These are phyloP conservation scores for Xerocomellus amylosporus DNA, from an alignment of 768 basidiomycete genomes.

Conservation along the genomic window DNA sequence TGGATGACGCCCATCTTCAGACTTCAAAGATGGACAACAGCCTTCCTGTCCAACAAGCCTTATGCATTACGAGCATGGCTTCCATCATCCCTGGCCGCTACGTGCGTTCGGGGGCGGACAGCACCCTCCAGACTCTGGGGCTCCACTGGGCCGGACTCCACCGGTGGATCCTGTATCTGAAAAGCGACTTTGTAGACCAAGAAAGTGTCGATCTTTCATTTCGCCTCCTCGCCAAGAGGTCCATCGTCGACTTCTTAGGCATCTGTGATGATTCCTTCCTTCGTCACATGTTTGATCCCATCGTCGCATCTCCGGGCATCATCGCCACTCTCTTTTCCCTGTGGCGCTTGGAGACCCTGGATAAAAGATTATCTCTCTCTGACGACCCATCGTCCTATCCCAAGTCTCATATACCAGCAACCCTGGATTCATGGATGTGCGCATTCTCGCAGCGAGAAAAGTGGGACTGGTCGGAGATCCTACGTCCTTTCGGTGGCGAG, in stretches of 20 bases:
- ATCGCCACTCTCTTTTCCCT: constrained; percentile 23
- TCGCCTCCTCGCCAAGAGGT: constrained; percentile 21
- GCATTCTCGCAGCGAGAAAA: constrained; percentile 20
- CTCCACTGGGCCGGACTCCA: constrained; percentile 19
- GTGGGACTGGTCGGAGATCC: constrained; percentile 30
- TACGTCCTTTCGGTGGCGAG: constrained; percentile 22
- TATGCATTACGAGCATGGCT: constrained; percentile 17
- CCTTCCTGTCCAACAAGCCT: constrained; percentile 22
- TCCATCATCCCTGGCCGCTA: constrained; percentile 10
- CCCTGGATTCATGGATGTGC: constrained; percentile 30
- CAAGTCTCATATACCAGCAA: constrained; percentile 8
- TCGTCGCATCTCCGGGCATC: constrained; percentile 20
- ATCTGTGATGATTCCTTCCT: constrained; percentile 17
- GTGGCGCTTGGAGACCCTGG: constrained; percentile 26
- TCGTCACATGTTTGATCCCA: constrained; percentile 13
- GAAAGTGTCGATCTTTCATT: constrained; percentile 17
- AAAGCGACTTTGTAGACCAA: constrained; percentile 21
- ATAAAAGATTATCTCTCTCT: constrained; percentile 16
- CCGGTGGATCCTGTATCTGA: constrained; percentile 28
- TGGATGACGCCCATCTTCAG: constrained; percentile 22
- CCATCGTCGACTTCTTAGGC: constrained; percentile 21
- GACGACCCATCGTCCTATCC: constrained; percentile 4
- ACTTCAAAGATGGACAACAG: constrained; percentile 7
- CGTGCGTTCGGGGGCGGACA: neutral
- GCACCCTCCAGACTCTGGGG: constrained; percentile 5